phyloP scores from a whole-genome alignment of 495 filamentous ascomycete species.

The Aspergillus saccharolyticus region DNA sequence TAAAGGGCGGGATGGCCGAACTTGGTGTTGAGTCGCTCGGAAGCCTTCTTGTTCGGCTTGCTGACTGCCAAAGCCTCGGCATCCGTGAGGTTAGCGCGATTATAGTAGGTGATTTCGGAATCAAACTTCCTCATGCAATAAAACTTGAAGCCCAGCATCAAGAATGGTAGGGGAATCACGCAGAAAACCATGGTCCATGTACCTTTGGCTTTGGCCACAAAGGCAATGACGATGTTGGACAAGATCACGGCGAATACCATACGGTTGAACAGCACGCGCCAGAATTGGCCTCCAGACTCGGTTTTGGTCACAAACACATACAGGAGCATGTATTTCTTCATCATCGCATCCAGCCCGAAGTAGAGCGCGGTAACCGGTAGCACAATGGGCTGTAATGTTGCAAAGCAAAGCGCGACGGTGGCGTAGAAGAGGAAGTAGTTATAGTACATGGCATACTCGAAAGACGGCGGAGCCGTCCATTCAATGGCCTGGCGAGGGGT shows the following conservation, averaged over 20 bases:
- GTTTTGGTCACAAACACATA: constrained; percentile 96
- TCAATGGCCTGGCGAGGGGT: constrained; percentile 93
- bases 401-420: constrained; percentile 83
- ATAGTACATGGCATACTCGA: constrained; percentile 96
- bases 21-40: constrained; percentile 69
- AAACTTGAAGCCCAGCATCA: constrained; percentile 80
- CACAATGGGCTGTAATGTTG: constrained; percentile 80
- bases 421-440: constrained; percentile 92
- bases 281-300: constrained; percentile 91
- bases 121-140: constrained; percentile 79
- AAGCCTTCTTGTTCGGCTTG: constrained; percentile 47
- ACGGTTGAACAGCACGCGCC: constrained; percentile 87
- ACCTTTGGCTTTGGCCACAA: constrained; percentile 60
- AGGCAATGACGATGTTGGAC: constrained; percentile 70
- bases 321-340: constrained; percentile 93
- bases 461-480: constrained; percentile 83
- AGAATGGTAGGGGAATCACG: constrained; percentile 70
- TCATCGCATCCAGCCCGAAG: constrained; percentile 76
- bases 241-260: constrained; percentile 78
- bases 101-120: constrained; percentile 69
- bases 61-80: constrained; percentile 48
- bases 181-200: constrained; percentile 56
- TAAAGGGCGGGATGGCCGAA: constrained; percentile 93
- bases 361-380: constrained; percentile 89
- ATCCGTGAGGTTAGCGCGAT: constrained; percentile 54